Conservation (phyloP, 2,329 filamentous ascomycete genomes). For the Cladophialophora psammophila region DNA sequence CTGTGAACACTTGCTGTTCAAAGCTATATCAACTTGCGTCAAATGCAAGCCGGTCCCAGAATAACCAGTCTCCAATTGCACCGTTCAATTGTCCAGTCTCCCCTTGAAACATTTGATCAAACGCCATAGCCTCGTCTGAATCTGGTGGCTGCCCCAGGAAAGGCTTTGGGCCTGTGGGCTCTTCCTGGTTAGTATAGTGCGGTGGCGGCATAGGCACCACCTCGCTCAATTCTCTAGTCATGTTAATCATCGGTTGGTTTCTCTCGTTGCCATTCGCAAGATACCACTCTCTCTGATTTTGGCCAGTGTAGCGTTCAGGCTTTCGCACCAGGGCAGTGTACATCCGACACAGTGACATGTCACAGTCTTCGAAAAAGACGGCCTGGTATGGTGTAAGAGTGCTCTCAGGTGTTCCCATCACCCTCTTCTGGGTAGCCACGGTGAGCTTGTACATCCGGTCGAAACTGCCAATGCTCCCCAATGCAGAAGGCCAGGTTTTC, state of each 20-base stretch:
- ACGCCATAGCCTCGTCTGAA: not conserved
- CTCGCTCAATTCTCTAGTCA: not conserved
- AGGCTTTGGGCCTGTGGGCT: not conserved
- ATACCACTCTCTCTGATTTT: no score
- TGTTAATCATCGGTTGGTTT: not conserved
- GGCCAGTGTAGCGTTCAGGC: not conserved
- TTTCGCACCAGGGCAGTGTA: not conserved
- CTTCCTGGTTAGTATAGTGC: not conserved
- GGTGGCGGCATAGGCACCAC: no score
- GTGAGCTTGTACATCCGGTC: constrained; percentile 17
- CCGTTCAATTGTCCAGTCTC: constrained; percentile 2
- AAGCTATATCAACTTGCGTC: not conserved
- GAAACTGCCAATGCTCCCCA: constrained; percentile 16
- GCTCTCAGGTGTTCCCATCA: not conserved
- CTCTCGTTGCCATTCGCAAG: not conserved
- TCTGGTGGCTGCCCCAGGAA: not conserved
- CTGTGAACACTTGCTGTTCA: no score
- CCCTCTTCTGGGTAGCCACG: constrained; percentile 13
- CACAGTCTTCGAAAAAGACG: constrained; percentile 12
- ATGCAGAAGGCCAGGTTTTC: constrained; percentile 13
- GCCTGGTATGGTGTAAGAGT: constrained; percentile 14
- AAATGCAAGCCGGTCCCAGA: constrained; percentile 11
- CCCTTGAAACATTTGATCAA: constrained; percentile 12
- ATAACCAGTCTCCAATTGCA: constrained; percentile 17
- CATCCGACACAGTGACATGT: constrained; percentile 19